Conservation (phyloP, 208 protist genomes). For the Giardia muris region DNA sequence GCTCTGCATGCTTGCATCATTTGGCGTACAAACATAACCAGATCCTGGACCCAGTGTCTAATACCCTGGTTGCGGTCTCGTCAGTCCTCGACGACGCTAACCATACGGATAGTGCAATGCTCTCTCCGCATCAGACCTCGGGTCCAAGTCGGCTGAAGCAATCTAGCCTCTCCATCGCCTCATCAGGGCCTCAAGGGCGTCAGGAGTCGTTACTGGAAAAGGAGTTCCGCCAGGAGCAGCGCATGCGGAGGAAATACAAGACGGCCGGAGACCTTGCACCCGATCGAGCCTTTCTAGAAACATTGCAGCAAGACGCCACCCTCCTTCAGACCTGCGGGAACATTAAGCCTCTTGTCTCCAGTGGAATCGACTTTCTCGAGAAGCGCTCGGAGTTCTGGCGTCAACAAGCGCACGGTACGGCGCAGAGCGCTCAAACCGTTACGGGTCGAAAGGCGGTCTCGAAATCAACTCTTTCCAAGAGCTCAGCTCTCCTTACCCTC, state of each 20-base stretch:
- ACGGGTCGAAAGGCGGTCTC: not conserved
- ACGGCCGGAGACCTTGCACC: not conserved
- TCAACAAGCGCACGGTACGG: not conserved
- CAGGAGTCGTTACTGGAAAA: not conserved
- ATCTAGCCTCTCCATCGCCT: not conserved
- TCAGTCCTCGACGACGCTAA: not conserved
- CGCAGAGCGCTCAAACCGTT: not conserved
- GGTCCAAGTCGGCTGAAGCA: not conserved
- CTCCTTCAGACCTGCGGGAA: not conserved
- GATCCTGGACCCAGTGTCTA: not conserved
- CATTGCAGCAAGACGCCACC: not conserved
- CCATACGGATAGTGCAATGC: not conserved
- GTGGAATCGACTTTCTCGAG: slow-evolving; percentile 15
- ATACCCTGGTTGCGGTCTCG: not conserved
- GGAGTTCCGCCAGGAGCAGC: not conserved
- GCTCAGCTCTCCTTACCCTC: not conserved
- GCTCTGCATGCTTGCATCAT: not conserved
- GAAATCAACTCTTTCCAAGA: not conserved
- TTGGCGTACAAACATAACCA: not conserved
- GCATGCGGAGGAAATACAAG: not conserved
- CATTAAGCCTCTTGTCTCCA: not conserved
- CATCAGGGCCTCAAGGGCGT: not conserved
- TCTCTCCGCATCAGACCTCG: not conserved
- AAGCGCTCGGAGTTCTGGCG: slow-evolving; percentile 14
- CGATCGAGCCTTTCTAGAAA: not conserved